Conservation (phyloP, 306 rosid species). For the Malus sylvestris region DNA sequence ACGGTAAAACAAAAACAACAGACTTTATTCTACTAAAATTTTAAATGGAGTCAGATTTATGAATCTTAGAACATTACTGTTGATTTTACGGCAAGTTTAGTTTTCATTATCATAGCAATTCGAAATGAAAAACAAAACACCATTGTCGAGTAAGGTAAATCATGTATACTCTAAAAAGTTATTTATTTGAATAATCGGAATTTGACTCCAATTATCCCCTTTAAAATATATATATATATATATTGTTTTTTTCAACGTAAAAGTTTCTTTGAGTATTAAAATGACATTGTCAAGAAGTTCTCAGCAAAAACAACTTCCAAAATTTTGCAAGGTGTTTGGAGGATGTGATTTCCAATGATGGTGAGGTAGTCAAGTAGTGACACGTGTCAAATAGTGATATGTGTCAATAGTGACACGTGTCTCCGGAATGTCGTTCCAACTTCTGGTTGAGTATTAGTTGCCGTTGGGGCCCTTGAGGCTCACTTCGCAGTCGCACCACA, state of each 20-base stretch:
- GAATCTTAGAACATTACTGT: too few relatives aligned
- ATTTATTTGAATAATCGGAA: too few relatives aligned
- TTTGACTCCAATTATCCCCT: accelerated
- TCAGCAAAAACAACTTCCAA: neutral
- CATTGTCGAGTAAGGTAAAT: too few relatives aligned
- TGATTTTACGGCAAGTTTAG: too few relatives aligned
- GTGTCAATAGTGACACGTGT: constrained; percentile 11
- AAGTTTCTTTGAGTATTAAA: neutral
- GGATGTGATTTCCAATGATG: neutral
- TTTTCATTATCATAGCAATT: too few relatives aligned
- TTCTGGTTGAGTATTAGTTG: constrained; percentile 18
- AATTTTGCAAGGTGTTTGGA: neutral
- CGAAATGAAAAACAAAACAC: too few relatives aligned
- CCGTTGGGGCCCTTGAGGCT: neutral
- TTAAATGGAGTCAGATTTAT: too few relatives aligned
- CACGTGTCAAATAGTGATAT: constrained; percentile 14
- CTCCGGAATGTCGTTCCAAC: neutral
- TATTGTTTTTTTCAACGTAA: too few relatives aligned
- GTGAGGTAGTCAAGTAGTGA: neutral
- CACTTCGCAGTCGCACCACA: neutral
- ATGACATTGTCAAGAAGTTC: neutral
- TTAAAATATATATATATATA: too few relatives aligned
- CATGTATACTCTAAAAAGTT: too few relatives aligned
- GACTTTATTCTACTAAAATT: too few relatives aligned
- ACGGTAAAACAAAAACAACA: too few relatives aligned